Conservation (phyloP, 1,284 basidiomycete genomes). For the Apiotrichum montevideense region DNA sequence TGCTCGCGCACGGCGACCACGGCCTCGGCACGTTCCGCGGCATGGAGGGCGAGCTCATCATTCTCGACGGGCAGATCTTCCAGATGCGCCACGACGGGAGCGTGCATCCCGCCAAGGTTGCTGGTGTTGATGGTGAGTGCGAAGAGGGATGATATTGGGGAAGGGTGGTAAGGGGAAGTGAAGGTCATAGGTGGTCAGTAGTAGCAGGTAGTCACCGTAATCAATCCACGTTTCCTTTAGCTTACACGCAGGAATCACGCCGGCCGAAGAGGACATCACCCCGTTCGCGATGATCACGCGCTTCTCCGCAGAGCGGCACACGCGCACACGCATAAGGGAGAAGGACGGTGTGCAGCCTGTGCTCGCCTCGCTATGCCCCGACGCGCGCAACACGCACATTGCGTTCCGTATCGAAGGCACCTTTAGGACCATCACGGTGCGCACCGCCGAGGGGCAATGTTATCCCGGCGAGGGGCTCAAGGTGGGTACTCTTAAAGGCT, state of each 20-base stretch:
- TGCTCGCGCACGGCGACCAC: constrained; percentile 12
- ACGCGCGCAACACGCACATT: constrained; percentile 10
- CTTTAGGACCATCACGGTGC: constrained; percentile 9
- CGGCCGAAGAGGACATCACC: constrained; percentile 3
- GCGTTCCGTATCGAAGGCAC: constrained; percentile 15
- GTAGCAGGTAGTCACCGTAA: too few species aligned
- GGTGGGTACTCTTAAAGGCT: too few species aligned
- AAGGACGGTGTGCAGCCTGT: constrained; percentile 9
- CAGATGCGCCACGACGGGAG: constrained; percentile 17
- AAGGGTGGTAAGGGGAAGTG: too few species aligned
- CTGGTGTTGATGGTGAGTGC: neutral
- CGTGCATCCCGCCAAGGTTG: neutral
- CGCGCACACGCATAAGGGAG: neutral
- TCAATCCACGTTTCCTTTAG: neutral
- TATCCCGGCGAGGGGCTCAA: constrained; percentile 8
- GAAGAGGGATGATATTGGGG: too few species aligned
- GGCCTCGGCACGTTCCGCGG: constrained; percentile 17
- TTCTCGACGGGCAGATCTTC: constrained; percentile 12
- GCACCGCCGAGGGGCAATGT: constrained; percentile 15
- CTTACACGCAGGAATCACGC: neutral
- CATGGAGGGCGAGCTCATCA: constrained; percentile 17
- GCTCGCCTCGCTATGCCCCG: constrained; percentile 2
- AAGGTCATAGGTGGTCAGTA: too few species aligned
- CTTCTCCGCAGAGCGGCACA: neutral
- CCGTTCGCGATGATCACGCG: constrained; percentile 13